Base-by-base conservation (phyloP, 1,139 yeast species). In the Meyerozyma smithsonii region DNA sequence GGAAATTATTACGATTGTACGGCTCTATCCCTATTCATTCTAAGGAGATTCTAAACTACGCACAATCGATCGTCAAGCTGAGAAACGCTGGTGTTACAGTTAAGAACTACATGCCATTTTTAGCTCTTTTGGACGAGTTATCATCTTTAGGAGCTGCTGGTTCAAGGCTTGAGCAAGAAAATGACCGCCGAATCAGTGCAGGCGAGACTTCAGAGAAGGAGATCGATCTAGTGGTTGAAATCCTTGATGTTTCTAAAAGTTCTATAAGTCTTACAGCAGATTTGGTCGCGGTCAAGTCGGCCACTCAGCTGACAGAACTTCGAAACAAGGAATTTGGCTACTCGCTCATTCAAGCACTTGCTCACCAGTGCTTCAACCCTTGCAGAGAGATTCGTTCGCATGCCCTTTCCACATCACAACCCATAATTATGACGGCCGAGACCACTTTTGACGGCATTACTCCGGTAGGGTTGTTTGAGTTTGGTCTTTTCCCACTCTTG, bases 331-430 rank as follows among this genome's bases (percentile, higher is more conserved):
- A 65, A n/a, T 49, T 63, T 28, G 64, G 77, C 43, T 77, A 81
- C 48, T 82, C 90, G 1, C 62, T 83, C 43, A 66, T 83, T 23
- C 92, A 86, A 55, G 92, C 94, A 0, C 69, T 89, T 43, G 88
- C 94, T 0, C 90, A 84, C 51, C 96, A 89, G 59, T 86, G 96
- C 56, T 76, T 85, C 57, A 89, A 88, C 52, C 95, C 95, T 8
- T 86, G 95, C 56, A 72, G 87, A 28, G 89, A 84, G 54, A 69
- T 89, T 10, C 69, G 96, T 36, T 62, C 74, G 0, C 77, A 69
- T 57, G 92, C 96, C 0, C 58, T 84, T 43, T 64, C 72, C 42
- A 55, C 74, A 14, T 64, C 89, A 51, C 79, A 79, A 50, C 46
- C 72, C 0, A 51, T 68, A 21, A 62, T 61, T 14, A 37, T 47